Percentiles rank a stretch among this genome's conserved stretches.
Evolutionary conservation across 768 basidiomycete species (phyloP).

Genomic region (Glaciozyma antarctica): DNA sequence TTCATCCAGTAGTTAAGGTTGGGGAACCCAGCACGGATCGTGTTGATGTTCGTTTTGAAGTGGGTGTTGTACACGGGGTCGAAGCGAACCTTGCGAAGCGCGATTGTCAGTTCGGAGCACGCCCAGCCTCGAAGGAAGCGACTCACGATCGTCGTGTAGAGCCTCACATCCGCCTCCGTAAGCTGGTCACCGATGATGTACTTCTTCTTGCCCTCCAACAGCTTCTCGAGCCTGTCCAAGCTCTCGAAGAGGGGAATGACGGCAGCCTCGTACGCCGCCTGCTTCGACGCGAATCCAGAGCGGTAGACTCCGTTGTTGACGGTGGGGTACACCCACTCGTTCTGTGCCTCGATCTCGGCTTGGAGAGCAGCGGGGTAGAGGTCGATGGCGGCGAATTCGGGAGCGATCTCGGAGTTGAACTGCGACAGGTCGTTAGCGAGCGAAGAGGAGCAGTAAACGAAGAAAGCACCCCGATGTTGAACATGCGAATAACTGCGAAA

Average conservation of each 20-base stretch:
- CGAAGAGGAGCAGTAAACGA: neutral
- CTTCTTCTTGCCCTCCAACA: constrained; percentile 60
- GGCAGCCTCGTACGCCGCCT: constrained; percentile 68
- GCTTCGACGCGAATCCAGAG: constrained; percentile 72
- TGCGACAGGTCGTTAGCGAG: constrained; percentile 43
- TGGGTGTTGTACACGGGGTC: constrained; percentile 67
- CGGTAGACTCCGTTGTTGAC: constrained; percentile 57
- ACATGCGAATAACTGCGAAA: constrained; percentile 61
- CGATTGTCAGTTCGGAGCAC: neutral
- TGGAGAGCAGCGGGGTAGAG: constrained; percentile 67
- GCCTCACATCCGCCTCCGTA: constrained; percentile 57
- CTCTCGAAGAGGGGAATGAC: constrained; percentile 65
- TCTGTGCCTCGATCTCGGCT: constrained; percentile 69
- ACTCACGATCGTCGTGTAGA: constrained; percentile 85
- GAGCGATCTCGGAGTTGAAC: constrained; percentile 58
- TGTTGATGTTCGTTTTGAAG: constrained; percentile 87
- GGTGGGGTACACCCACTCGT: constrained; percentile 69
- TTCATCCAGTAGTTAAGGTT: constrained; percentile 54
- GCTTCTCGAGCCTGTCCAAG: constrained; percentile 69
- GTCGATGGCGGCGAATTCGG: constrained; percentile 51
- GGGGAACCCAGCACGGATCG: constrained; percentile 47
- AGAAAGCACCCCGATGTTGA: constrained; percentile 49
- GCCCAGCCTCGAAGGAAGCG: neutral
- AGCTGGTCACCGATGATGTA: constrained; percentile 74
- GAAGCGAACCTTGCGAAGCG: constrained; percentile 57